Percentiles rank a stretch among this genome's conserved stretches.
These are phyloP conservation scores for Jaltomata sinuosa DNA, from an alignment of 257 asterid genomes.

Conservation along the genomic window DNA sequence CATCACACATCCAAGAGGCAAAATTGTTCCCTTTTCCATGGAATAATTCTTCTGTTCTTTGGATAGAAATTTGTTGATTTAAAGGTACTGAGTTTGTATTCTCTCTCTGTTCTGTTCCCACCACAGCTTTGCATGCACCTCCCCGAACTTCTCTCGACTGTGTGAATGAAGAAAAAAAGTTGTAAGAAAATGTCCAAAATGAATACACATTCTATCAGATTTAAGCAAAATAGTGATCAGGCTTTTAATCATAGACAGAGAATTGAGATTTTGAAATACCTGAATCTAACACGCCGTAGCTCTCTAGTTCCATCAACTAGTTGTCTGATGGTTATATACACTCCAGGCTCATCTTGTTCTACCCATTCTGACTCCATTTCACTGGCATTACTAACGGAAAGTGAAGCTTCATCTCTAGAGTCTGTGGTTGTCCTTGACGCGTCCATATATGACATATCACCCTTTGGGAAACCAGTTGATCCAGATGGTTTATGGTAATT, in stretches of 20 bases:
- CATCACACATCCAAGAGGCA: neutral
- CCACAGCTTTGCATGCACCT: slow-evolving; percentile 84
- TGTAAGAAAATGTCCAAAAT: neutral
- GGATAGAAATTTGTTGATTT: neutral
- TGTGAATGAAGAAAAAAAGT: neutral
- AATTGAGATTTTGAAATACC: slow-evolving; percentile 29
- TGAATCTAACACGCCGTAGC: slow-evolving; percentile 93
- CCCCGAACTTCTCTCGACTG: slow-evolving; percentile 91
- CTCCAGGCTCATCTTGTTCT: slow-evolving; percentile 94
- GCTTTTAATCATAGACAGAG: neutral
- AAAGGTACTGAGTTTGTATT: slow-evolving; percentile 82
- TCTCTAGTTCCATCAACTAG: slow-evolving; percentile 84
- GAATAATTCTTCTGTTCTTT: neutral
- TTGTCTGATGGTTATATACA: slow-evolving; percentile 82
- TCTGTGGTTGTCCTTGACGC: slow-evolving; percentile 77
- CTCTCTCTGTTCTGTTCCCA: slow-evolving; percentile 96
- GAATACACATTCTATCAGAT: neutral
- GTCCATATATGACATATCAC: slow-evolving; percentile 55
- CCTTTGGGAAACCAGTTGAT: slow-evolving; percentile 34
- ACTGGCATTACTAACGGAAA: slow-evolving; percentile 92
- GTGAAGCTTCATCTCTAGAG: slow-evolving; percentile 79
- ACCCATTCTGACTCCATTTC: slow-evolving; percentile 89
- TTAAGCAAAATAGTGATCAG: neutral
- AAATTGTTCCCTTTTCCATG: neutral
- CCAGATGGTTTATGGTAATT: slow-evolving; percentile 37